Conservation (phyloP, 768 basidiomycete species). For the Dendrothele bispora region DNA sequence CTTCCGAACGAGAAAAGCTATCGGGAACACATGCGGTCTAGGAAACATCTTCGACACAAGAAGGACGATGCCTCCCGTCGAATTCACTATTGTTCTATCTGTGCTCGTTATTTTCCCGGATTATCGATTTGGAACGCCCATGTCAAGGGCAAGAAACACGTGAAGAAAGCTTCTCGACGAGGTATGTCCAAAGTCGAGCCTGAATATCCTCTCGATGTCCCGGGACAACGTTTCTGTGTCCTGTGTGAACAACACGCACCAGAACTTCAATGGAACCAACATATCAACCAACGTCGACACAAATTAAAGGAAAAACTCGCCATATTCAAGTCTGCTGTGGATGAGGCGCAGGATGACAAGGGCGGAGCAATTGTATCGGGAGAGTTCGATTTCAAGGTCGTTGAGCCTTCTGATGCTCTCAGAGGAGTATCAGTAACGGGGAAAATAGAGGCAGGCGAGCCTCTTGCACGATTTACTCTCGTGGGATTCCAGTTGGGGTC, state of each 20-base stretch:
- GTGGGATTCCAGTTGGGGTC: slow-evolving; percentile 3
- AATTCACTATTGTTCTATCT: slow-evolving; percentile 10
- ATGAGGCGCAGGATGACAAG: slow-evolving; percentile 34
- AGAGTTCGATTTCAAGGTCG: slow-evolving; percentile 34
- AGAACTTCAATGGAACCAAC: slow-evolving; percentile 3
- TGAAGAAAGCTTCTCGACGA: slow-evolving; percentile 1
- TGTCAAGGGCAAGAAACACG: slow-evolving; percentile 12
- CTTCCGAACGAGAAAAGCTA: slow-evolving; percentile 11
- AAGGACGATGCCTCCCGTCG: background rate
- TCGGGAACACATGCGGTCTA: slow-evolving; percentile 14
- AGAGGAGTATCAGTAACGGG: background rate
- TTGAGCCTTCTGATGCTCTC: slow-evolving; percentile 20
- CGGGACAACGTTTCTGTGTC: slow-evolving; percentile 16
- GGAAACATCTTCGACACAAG: slow-evolving; percentile 13
- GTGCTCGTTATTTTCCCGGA: slow-evolving; percentile 6
- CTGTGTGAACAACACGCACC: slow-evolving; percentile 21
- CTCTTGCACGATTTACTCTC: background rate
- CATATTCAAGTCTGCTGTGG: too few species aligned
- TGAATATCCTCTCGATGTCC: slow-evolving; percentile 10
- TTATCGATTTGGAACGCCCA: slow-evolving; percentile 18
- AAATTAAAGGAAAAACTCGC: slow-evolving; percentile 22
- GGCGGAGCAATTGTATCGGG: slow-evolving; percentile 29
- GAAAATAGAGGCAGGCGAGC: slow-evolving; percentile 2
- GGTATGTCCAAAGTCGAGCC: slow-evolving; percentile 18
- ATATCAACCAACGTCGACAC: slow-evolving; percentile 17